Evolutionary conservation across 2,329 filamentous ascomycete genomes (phyloP), one percentile per base, ranked within the genome.

Genomic region (Trichoderma sp.): DNA sequence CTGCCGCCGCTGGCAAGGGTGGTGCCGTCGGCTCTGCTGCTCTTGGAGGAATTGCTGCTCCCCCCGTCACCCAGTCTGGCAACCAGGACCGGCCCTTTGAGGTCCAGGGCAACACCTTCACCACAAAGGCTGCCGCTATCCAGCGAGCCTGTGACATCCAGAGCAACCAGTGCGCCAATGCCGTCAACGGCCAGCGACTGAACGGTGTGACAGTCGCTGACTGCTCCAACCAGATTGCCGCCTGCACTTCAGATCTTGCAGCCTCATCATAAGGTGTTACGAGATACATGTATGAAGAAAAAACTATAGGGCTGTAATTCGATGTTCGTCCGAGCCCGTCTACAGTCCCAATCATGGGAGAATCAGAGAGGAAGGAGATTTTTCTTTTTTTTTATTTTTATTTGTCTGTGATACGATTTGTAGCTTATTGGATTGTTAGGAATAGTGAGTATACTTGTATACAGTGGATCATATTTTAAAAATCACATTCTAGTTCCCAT

Each of bases 61-160:
- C 87, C 9, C 77, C 79, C 12, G 82, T 88, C 27, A 76, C 74
- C 42, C 72, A 85, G 72, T 81, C 82, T 5, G 83, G 84, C 52
- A 78, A 86, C 73, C 68, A 77, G 25, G 73, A 76, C 67, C 82
- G 87, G 35, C 85, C 86, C 66, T 89, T 89, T 77, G 71, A 76
- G 25, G 85, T 88, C 68, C 84, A 86, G 71, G 85, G 84, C 58
- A 79, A 81, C 79, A 87, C 81, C 42, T 90, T 91, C 74, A 83
- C 84, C 45, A 84, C 84, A 74, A 75, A 84, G 71, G 78, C 75
- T 3, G 84, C 83, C 10, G 89, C 89, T 22, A 78, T 84, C 48
- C 84, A 89, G 77, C 82, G 89, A 56, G 84, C 86, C 39, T 91
- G 89, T 74, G 83, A 87, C 69, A 84, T 89, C 68, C 87, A 90